These are phyloP conservation scores for Stephania japonica DNA, from an alignment of 164 flowering plant genomes.

Conservation along the genomic window DNA sequence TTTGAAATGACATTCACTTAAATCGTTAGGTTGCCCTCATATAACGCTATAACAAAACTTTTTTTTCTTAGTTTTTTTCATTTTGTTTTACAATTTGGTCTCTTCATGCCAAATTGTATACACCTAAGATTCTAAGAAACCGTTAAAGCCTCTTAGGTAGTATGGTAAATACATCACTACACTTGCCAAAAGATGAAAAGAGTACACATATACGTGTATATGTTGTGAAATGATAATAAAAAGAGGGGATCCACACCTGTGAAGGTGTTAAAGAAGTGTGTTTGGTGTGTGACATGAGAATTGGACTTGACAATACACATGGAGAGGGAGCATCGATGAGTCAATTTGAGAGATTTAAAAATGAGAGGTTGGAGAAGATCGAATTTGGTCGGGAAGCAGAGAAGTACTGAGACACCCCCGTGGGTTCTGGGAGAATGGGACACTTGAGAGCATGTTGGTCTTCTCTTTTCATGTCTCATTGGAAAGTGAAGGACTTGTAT, in stretches of 20 bases:
- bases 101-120: no score
- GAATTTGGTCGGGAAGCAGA: not conserved
- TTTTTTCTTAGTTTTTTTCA: no score
- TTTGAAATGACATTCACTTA: no score
- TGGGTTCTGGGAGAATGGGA: conserved; percentile 86
- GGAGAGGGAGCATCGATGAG: not conserved
- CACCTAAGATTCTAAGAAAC: no score
- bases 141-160: no score
- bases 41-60: no score
- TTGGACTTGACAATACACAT: not conserved
- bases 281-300: not conserved
- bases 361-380: conserved; percentile 7
- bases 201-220: no score
- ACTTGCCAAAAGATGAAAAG: no score
- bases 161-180: no score
- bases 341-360: conserved; percentile 1
- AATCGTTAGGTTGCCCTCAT: no score
- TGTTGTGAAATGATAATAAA: not conserved
- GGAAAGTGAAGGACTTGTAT: conserved; percentile 35
- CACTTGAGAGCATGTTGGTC: conserved; percentile 77
- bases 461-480: conserved; percentile 65
- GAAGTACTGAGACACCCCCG: conserved; percentile 22
- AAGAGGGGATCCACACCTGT: not conserved
- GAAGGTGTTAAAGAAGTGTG: not conserved
- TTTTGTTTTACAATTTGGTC: no score